phyloP scores from a whole-genome alignment of 129 eudicot genomes.

The Centaurea solstitialis region DNA sequence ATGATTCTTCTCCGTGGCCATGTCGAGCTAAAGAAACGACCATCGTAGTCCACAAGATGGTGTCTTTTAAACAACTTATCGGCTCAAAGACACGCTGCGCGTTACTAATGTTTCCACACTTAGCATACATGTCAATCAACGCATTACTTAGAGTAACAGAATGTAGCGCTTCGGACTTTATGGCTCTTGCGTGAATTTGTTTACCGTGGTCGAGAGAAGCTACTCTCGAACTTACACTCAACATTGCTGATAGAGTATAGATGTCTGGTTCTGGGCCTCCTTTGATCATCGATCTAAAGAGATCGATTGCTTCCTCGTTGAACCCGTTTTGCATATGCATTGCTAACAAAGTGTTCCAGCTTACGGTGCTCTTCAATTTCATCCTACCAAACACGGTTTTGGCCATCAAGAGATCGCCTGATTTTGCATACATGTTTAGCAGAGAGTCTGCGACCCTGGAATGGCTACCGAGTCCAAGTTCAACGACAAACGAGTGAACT shows the following conservation, averaged over 20 bases:
- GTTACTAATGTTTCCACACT: slow-evolving; percentile 60
- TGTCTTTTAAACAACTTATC: slow-evolving; percentile 44
- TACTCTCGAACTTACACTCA: slow-evolving; percentile 70
- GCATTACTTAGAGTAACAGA: slow-evolving; percentile 68
- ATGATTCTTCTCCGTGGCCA: slow-evolving; percentile 65
- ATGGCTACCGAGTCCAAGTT: slow-evolving; percentile 52
- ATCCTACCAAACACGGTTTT: slow-evolving; percentile 51
- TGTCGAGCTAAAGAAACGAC: slow-evolving; percentile 81
- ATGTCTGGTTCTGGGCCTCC: slow-evolving; percentile 66
- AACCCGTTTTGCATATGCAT: slow-evolving; percentile 68
- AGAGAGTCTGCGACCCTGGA: slow-evolving; percentile 67
- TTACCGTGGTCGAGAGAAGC: slow-evolving; percentile 76
- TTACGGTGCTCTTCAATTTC: slow-evolving; percentile 45
- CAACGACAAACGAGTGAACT: slow-evolving; percentile 61
- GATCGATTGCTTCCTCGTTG: slow-evolving; percentile 54
- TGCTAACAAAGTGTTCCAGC: slow-evolving; percentile 61
- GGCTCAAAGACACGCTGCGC: slow-evolving; percentile 50
- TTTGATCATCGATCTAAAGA: slow-evolving; percentile 65
- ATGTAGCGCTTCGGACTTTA: slow-evolving; percentile 38
- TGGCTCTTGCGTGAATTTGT: slow-evolving; percentile 66
- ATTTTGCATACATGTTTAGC: slow-evolving; percentile 79
- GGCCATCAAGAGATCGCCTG: slow-evolving; percentile 56
- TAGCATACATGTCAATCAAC: slow-evolving; percentile 75
- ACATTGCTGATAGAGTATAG: slow-evolving; percentile 70
- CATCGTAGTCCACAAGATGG: slow-evolving; percentile 79